Base-by-base conservation (phyloP, 1,284 basidiomycete genomes). In the Agroathelia rolfsii region DNA sequence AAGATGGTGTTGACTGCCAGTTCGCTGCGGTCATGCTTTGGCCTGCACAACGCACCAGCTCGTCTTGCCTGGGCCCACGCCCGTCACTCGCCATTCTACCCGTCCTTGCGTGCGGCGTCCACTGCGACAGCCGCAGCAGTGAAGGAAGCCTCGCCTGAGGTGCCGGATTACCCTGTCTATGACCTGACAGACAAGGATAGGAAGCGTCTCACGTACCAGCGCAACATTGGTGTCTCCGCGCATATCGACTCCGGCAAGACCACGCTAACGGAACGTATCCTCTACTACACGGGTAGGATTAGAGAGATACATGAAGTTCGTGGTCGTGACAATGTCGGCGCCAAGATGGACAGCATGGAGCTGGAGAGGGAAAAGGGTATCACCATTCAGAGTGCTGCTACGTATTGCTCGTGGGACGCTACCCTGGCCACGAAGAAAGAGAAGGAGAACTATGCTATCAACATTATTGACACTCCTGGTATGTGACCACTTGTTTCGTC, bases 291-390 rank as follows among this genome's bases (percentile, higher is more conserved):
- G 17, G 95, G 95, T 18, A 76, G 92, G 28, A 95, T 97, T 54
- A 70, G 81, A 35, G 90, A 92, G 37, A 97, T 99, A 48, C 95
- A 99, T 55, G 95, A 99, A 72, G 94, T 95, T 41, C 72, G 95
- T 46, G 95, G 95, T 24, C 73, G 85, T 35, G 94, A 98, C 57
- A 80, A 82, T 32, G 92, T 98, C 15, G 95, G 94, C 31, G 95
- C 94, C 15, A 98, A 99, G 68, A 99, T 99, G 95, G 94, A 99
- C 61, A 88, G 83, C 50, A 99, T 99, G 94, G 95, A 98, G 48
- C 69, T 99, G 6, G 95, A 99, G 58, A 71, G 94, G 30, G 95
- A 98, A 61, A 98, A 99, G 63, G 95, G 94, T 30, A 99, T 99
- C 51, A 98, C 95, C 18, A 99, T 99, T 45, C 94, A 99, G 61